These are phyloP conservation scores for Phytophthora sojae DNA, from an alignment of 352 stramenopile species.

Conservation along the genomic window DNA sequence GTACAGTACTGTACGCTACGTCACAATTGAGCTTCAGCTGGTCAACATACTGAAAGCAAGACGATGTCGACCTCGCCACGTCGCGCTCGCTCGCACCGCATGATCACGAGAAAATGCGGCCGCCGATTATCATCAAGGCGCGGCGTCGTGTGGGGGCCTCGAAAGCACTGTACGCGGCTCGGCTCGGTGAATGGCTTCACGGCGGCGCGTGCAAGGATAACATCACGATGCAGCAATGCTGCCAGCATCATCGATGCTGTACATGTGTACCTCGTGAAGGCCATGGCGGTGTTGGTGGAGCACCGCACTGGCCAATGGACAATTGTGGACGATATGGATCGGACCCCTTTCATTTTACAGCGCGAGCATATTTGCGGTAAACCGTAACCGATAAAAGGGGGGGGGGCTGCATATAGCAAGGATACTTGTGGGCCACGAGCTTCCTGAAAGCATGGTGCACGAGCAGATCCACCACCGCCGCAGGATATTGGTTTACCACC, in stretches of 20 bases:
- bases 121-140: neutral
- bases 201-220: neutral
- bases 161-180: neutral
- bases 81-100: neutral
- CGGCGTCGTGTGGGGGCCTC: neutral
- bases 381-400: neutral
- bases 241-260: no score
- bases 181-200: neutral
- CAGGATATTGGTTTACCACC: neutral
- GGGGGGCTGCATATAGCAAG: neutral
- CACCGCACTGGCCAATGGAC: no score
- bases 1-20: neutral
- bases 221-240: no score
- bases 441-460: no score
- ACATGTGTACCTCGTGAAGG: no score
- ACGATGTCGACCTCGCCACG: neutral
- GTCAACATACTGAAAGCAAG: constrained; percentile 28
- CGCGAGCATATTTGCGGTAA: neutral
- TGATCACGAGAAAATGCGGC: neutral
- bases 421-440: neutral
- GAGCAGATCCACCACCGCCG: neutral
- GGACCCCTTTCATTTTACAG: neutral
- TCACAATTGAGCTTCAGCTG: constrained; percentile 10
- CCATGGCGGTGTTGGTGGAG: no score
- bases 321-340: neutral